Evolutionary conservation across 202 grass and related monocot species (phyloP).

Genomic region (Tripidium arundinaceum): DNA sequence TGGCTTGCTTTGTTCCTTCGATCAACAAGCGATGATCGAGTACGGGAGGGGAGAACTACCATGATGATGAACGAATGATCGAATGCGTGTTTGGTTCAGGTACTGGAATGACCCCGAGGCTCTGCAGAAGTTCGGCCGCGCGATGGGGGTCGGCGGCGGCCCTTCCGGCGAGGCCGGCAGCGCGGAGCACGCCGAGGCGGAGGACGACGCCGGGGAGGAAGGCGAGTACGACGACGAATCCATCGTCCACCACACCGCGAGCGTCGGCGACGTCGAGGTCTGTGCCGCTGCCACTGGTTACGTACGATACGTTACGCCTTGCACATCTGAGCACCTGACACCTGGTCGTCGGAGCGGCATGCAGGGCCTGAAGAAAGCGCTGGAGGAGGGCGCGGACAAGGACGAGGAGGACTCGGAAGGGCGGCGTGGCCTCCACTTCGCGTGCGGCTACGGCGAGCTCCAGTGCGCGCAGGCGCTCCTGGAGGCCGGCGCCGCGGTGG

Average conservation of each 20-base stretch:
- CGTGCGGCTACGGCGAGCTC: conserved; percentile 89
- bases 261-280: conserved; percentile 84
- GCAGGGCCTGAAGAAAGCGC: conserved; percentile 68
- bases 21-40: no score
- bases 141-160: conserved; percentile 65
- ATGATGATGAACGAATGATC: no score
- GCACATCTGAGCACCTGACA: no score
- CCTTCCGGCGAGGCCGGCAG: conserved; percentile 31
- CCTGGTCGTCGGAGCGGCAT: no score
- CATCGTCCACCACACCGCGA: conserved; percentile 74
- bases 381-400: conserved; percentile 66
- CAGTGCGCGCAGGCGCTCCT: conserved; percentile 75
- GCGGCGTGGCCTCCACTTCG: conserved; percentile 80
- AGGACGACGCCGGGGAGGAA: conserved; percentile 58
- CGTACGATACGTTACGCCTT: no score
- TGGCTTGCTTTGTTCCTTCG: no score
- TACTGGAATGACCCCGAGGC: conserved; percentile 98
- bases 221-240: conserved; percentile 74
- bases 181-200: conserved; percentile 19
- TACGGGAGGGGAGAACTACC: no score
- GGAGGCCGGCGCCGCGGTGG: conserved; percentile 62
- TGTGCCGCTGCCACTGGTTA: not conserved
- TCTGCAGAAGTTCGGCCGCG: conserved; percentile 82
- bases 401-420: conserved; percentile 97
- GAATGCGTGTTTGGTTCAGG: conserved; percentile 24